Base-by-base conservation (phyloP, 331 rosid species). In the Rhamnella rubrinervis region DNA sequence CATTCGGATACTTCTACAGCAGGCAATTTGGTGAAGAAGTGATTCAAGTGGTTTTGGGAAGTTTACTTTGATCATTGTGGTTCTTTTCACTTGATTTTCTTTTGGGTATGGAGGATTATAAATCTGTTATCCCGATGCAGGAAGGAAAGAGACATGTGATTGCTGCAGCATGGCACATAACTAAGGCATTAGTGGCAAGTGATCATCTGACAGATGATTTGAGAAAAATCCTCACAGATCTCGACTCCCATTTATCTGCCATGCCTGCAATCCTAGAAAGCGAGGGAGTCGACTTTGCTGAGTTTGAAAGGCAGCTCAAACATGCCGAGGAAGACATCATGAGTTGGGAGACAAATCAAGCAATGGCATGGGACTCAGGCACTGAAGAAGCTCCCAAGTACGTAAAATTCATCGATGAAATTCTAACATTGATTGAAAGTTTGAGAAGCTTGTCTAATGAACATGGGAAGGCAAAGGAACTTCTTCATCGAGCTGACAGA, bases 131-230 rank as follows among this genome's bases (percentile, higher is more conserved):
- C 2, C 77, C 64, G 61, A 46, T 69, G 53, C 38, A 64, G 39
- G 86, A 87, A 73, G 81, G 65, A 61, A 83, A 87, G 31, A 80
- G 75, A 44, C 82, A 82, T 51, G 59, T 87, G 67, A 66, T 85
- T 50, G 85, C 89, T 46, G 90, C 96, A 13, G 82, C 85, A 65
- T 83, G 79, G 74, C 89, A 87, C 74, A 60, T 90, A 41, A 67
- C 83, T 15, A 85, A 72, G 82, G 90, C 86, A 15, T 65, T 89
- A n/a, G 82, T 83, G 41, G 66, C 80, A 35, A 83, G 83, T 19
- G 80, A 78, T 61, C 74, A n/a, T 26, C 59, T 82, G 6, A 73
- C 75, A 12, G 78, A 78, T 65, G 87, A 83, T 56, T 39, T 87
- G 80, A 90, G 79, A 58, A 87, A 77, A 66, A 73, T 81, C 74